Evolutionary conservation across 768 basidiomycete species (phyloP).

Genomic region (Dentipellis fragilis): DNA sequence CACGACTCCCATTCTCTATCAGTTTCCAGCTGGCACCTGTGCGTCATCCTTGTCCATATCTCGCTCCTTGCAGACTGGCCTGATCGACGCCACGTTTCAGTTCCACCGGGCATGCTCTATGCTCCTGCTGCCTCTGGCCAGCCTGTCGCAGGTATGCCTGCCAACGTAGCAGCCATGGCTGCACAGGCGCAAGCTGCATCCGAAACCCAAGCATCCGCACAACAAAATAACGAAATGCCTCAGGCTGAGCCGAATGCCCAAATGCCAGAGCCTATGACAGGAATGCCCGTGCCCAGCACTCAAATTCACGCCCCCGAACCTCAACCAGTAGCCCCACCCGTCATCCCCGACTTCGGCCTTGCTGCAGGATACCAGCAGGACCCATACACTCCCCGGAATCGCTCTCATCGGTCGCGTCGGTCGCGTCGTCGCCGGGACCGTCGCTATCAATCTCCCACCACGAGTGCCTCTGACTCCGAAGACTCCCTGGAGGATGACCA

Average conservation of each 20-base stretch:
- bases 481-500: not conserved
- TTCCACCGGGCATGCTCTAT: too few species aligned
- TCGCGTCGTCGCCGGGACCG: not conserved
- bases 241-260: not conserved
- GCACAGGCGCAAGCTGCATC: not conserved
- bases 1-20: not conserved
- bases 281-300: too few species aligned
- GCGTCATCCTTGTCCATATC: not conserved
- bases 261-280: not conserved
- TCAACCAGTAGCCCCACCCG: not conserved
- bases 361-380: not conserved
- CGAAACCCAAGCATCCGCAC: not conserved
- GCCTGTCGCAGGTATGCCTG: not conserved
- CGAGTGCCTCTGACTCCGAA: not conserved
- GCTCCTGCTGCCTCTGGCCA: not conserved
- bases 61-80: too few species aligned
- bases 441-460: not conserved
- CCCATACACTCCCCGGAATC: not conserved
- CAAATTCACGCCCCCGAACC: not conserved
- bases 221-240: too few species aligned
- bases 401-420: not conserved
- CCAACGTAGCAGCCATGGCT: not conserved
- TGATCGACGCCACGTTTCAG: too few species aligned
- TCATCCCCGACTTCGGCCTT: not conserved
- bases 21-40: not conserved